Evolutionary conservation across 2,329 filamentous ascomycete genomes (phyloP).

Genomic region (Ceratocystis huliohia): DNA sequence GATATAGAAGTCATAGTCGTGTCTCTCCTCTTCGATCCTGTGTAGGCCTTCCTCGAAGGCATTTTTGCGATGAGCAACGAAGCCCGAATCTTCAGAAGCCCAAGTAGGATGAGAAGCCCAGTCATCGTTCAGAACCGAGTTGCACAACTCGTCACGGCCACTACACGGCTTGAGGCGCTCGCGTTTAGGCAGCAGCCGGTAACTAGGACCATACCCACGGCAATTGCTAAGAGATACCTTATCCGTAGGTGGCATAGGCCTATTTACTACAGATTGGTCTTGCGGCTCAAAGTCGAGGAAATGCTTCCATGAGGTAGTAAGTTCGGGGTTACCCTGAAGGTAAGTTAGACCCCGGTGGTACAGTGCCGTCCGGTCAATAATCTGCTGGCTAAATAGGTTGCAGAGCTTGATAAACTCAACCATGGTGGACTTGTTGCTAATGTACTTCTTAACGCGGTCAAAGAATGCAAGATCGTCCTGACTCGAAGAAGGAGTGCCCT

Average conservation of each 20-base stretch:
- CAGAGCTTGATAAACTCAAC: slow-evolving; percentile 95
- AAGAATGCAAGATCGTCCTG: slow-evolving; percentile 88
- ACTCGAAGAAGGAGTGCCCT: slow-evolving; percentile 57
- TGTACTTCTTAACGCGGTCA: slow-evolving; percentile 90
- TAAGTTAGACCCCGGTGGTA: slow-evolving; percentile 74
- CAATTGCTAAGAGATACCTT: slow-evolving; percentile 92
- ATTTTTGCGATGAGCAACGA: slow-evolving; percentile 96
- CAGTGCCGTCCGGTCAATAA: slow-evolving; percentile 75
- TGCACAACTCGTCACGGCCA: slow-evolving; percentile 87
- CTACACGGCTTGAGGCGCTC: slow-evolving; percentile 87
- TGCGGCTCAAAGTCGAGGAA: slow-evolving; percentile 69
- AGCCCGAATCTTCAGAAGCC: slow-evolving; percentile 95
- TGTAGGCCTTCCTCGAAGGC: slow-evolving; percentile 88
- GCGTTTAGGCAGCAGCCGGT: slow-evolving; percentile 77
- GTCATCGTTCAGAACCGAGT: slow-evolving; percentile 86
- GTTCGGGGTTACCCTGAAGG: slow-evolving; percentile 74
- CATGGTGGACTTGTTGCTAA: slow-evolving; percentile 82
- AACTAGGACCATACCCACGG: slow-evolving; percentile 88
- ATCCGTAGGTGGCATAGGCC: slow-evolving; percentile 59
- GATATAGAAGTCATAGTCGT: slow-evolving; percentile 98
- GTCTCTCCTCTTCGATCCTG: slow-evolving; percentile 91
- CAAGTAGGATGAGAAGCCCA: slow-evolving; percentile 98
- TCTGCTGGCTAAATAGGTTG: slow-evolving; percentile 85
- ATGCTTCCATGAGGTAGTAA: slow-evolving; percentile 77
- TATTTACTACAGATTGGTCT: slow-evolving; percentile 68